Base-by-base conservation (phyloP, 192 early-diverging fungal genomes). In the Coemansia sp. region DNA sequence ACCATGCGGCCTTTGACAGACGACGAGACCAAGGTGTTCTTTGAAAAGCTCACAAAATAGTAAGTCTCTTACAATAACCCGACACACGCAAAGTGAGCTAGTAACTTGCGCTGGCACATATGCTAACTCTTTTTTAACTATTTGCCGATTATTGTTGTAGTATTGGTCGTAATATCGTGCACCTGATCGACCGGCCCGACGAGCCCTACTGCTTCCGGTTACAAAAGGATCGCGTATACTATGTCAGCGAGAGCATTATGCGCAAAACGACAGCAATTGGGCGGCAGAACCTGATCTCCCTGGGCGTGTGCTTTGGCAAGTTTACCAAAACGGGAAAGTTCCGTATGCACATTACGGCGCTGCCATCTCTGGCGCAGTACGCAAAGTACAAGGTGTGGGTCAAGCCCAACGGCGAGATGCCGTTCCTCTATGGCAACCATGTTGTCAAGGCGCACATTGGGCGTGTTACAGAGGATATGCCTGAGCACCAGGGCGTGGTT, bases 311-410 rank as follows among this genome's bases (percentile, higher is more conserved):
- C 85, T 99, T 99, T 88, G 97, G 97, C 66, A 98, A 98, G 84
- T 98, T 98, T 74, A 94, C 97, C 67, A 98, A 99, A 88, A 93
- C 96, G 39, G 91, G 95, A 64, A 97, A 97, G 86, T 99, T 99
- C 85, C 90, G 90, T 63, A 86, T 99, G 74, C 92, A 95, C 70
- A 94, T 99, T 64, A 99, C 97, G 22, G 90, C 91, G 43, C 87
- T 99, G 58, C 94, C 94, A 46, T 89, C 93, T 74, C 88, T 99
- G 38, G 93, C 93, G 22, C 97, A 97, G 76, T 99, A 97, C 79
- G 95, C 97, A 55, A 84, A 94, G 90, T 94, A 97, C 89, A 98
- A 99, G 84, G 91, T 99, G 62, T 99, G 98, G 97, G 92, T 99
- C 58, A 99, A 98, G 81, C 96, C 98, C 44, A 97, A 94, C 75